Percentiles rank a stretch among this genome's conserved stretches.
Conservation (phyloP, 495 filamentous ascomycete species). For the Lindgomyces ingoldianus region DNA sequence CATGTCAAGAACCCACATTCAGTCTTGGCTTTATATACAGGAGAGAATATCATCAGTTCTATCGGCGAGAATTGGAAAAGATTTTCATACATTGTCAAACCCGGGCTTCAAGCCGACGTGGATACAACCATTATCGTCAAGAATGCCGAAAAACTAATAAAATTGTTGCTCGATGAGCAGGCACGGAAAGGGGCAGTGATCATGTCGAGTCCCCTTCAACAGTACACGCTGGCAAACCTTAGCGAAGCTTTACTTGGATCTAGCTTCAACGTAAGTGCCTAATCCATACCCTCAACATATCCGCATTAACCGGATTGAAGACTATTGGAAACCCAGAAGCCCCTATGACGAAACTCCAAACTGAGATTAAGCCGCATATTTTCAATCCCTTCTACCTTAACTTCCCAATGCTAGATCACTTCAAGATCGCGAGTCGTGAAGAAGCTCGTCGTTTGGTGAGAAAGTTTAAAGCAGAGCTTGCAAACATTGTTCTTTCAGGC, state of each 20-base stretch:
- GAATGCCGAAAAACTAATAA: constrained; percentile 22
- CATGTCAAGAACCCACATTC: constrained; percentile 53
- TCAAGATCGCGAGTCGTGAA: constrained; percentile 39
- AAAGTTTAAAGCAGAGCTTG: constrained; percentile 19
- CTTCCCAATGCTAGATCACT: constrained; percentile 44
- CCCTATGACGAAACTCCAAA: constrained; percentile 36
- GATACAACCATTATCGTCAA: constrained; percentile 6
- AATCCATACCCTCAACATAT: neutral
- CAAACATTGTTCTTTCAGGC: no score
- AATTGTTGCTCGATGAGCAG: constrained; percentile 9
- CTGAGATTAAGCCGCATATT: constrained; percentile 41
- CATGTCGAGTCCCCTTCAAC: constrained; percentile 25
- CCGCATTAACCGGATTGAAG: neutral
- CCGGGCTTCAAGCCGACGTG: constrained; percentile 41
- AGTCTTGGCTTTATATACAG: constrained; percentile 46
- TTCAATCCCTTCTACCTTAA: constrained; percentile 48
- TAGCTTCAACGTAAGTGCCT: constrained; percentile 8
- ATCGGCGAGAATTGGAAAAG: constrained; percentile 42
- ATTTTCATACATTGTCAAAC: constrained; percentile 47
- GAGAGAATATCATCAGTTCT: constrained; percentile 48
- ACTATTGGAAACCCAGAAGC: constrained; percentile 5
- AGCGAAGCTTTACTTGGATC: constrained; percentile 23
- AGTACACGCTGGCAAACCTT: constrained; percentile 32
- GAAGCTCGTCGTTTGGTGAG: constrained; percentile 40
- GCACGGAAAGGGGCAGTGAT: constrained; percentile 15